A percentile compares a stretch with the other conserved stretches of the same genome.
These are phyloP conservation scores for Talaromyces sp. DNA, from an alignment of 2,329 filamentous ascomycete species.

Conservation along the genomic window DNA sequence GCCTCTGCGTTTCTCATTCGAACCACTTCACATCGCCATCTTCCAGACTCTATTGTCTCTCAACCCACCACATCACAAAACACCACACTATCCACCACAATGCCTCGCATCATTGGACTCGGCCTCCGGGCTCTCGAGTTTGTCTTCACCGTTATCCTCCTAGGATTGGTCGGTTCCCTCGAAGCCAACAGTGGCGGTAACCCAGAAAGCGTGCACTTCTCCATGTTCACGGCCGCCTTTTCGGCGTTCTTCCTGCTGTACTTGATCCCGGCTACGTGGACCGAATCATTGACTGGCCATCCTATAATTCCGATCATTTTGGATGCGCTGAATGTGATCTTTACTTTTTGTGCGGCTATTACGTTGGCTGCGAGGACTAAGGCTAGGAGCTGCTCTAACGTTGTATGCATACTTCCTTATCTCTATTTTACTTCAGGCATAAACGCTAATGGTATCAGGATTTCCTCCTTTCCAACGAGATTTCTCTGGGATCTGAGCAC, in stretches of 20 bases:
- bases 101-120: constrained; percentile 14
- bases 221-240: constrained; percentile 49
- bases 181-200: constrained; percentile 54
- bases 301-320: constrained; percentile 44
- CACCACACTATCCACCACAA: neutral
- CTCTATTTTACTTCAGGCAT: neutral
- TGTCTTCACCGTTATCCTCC: constrained; percentile 57
- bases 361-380: constrained; percentile 48
- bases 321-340: constrained; percentile 48
- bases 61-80: neutral
- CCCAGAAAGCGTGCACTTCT: constrained; percentile 56
- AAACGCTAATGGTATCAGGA: constrained; percentile 24
- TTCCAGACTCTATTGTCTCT: neutral
- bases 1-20: neutral
- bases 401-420: constrained; percentile 32
- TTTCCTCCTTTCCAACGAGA: constrained; percentile 43
- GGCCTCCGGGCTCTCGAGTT: constrained; percentile 40
- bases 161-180: constrained; percentile 62
- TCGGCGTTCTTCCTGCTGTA: constrained; percentile 50
- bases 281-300: constrained; percentile 39
- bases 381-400: constrained; percentile 45
- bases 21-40: neutral
- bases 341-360: constrained; percentile 49
- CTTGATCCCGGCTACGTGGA: constrained; percentile 43
- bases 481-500: constrained; percentile 45